Base-by-base conservation (phyloP, 2,329 filamentous ascomycete species). In the Colletotrichum costaricense region DNA sequence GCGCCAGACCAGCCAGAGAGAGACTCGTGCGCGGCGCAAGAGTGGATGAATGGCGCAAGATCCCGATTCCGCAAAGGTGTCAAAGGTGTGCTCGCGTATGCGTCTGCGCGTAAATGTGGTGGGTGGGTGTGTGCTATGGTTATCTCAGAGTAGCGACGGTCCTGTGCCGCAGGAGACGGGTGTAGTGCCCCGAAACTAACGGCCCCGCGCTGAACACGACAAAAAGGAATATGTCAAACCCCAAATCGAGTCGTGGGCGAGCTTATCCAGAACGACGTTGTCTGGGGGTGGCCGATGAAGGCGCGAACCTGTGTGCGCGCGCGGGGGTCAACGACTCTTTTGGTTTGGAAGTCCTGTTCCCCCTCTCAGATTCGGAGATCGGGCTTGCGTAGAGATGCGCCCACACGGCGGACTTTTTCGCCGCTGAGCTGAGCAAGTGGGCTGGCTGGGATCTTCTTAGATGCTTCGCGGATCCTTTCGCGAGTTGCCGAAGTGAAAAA, bases 11-110 rank as follows among this genome's bases (percentile, higher is more conserved):
- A 56, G 66, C 66, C 38, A 63, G 58, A 67, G 57, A 63, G 58
- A 67, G 57, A 58, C 42, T 55, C 59, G 65, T 72, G 66, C 59
- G 59, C 54, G 16, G 69, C n/a, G 26, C 33, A 46, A 59, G 52
- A 59, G 38, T 69, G 54, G 69, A 59, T 22, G 56, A 19, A 65
- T 70, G 55, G 55, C 49, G 70, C 60, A 26, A 70, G 60, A 38
- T 56, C 55, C 56, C 67, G 56, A 55, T 56, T 46, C 49, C 67
- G 58, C 19, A 19, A 46, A 54, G 19, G 54, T 62, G 58, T 33
- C 30, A 55, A 42, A 55, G 62, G 49, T 35, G 42, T 49, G 42
- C 42, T 49, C 42, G 42, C 42, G 7, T 49, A 49, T 49, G 42
- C 19, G 42, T 22, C 19, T 49, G 42, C 19, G 42, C 42, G 19